phyloP scores from a whole-genome alignment of 441 rosid genomes.

The Syzygium syzygioides region DNA sequence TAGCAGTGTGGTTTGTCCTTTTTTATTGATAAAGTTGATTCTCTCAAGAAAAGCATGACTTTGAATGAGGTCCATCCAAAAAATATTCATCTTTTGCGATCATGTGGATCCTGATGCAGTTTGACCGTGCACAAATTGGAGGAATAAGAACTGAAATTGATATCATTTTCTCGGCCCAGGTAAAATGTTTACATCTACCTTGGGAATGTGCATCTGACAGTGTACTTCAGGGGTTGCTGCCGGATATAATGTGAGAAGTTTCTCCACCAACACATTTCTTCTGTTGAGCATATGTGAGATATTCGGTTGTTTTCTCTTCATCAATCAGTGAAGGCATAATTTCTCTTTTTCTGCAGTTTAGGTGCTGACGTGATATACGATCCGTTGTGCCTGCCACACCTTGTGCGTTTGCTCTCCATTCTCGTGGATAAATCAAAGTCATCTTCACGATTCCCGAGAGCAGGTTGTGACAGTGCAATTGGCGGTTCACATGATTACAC shows the following conservation, averaged over 20 bases:
- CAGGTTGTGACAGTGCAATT: not conserved
- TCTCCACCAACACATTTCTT: not conserved
- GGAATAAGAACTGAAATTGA: constrained; percentile 1
- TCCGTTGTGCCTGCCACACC: constrained; percentile 68
- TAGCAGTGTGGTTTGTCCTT: not conserved
- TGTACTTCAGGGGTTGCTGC: constrained; percentile 35
- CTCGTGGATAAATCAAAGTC: constrained; percentile 32
- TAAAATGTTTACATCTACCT: constrained; percentile 64
- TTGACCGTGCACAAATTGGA: not conserved
- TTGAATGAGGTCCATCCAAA: not conserved
- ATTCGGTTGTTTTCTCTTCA: not conserved
- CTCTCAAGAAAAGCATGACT: not conserved
- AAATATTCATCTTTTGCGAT: not conserved
- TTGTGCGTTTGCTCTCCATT: constrained; percentile 48
- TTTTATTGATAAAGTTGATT: not conserved
- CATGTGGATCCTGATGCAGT: not conserved
- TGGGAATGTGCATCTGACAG: constrained; percentile 74
- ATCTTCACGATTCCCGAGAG: not conserved
- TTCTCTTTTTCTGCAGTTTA: constrained; percentile 27
- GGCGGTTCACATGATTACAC: not conserved
- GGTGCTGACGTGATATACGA: constrained; percentile 86
- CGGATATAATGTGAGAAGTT: constrained; percentile 64
- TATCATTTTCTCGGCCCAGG: constrained; percentile 22
- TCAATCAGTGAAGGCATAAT: not conserved
- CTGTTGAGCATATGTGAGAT: not conserved